A percentile compares a stretch with the other conserved stretches of the same genome.
These are phyloP conservation scores for Citrullus mucosospermus DNA, from an alignment of 306 rosid genomes.

Conservation along the genomic window DNA sequence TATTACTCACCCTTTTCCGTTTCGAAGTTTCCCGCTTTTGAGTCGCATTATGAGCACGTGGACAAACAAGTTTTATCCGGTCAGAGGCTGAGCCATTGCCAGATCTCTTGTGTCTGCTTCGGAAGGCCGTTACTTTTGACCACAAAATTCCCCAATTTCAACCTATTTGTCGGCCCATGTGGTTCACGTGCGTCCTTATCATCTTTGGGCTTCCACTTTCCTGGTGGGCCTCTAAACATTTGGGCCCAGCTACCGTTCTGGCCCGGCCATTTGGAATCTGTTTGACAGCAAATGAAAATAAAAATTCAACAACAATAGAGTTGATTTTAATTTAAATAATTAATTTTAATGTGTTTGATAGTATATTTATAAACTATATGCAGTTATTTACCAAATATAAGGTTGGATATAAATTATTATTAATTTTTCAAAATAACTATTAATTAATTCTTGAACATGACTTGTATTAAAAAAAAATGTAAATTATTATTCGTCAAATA, in stretches of 20 bases:
- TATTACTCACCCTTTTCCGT: background rate
- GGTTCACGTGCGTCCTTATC: background rate
- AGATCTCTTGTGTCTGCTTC: background rate
- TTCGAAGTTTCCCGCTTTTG: constrained; percentile 49
- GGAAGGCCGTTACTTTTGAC: background rate
- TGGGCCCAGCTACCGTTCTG: background rate
- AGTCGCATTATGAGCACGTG: background rate
- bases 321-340: too few relatives aligned
- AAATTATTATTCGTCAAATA: too few relatives aligned
- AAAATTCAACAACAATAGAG: too few relatives aligned
- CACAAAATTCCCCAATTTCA: background rate
- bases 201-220: background rate
- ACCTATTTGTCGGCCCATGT: background rate
- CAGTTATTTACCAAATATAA: too few relatives aligned
- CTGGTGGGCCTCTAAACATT: background rate
- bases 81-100: background rate
- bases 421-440: too few relatives aligned
- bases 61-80: background rate
- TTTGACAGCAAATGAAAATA: too few relatives aligned
- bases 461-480: too few relatives aligned
- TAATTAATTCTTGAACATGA: too few relatives aligned
- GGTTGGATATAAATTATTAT: too few relatives aligned
- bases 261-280: too few relatives aligned
- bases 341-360: too few relatives aligned
- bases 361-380: too few relatives aligned